phyloP scores from a whole-genome alignment of 108 stramenopile genomes.

The Mayamaea pseudoterrestris region DNA sequence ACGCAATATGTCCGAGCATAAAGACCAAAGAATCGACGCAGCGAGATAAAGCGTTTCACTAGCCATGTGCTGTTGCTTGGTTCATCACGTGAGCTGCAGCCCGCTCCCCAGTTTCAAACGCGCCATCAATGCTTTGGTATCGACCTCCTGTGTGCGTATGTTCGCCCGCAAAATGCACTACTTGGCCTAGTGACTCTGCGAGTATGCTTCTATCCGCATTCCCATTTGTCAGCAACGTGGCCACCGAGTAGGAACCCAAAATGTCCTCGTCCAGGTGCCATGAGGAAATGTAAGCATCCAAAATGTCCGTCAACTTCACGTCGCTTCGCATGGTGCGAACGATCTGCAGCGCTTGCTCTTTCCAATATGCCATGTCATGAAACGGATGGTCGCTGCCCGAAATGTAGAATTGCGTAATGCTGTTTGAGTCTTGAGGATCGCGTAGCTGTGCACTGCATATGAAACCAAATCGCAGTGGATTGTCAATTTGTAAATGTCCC shows the following conservation, averaged over 20 bases:
- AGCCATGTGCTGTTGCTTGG: no score
- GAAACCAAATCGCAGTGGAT: slow-evolving; percentile 7
- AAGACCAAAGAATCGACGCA: no score
- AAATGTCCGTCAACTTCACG: background rate
- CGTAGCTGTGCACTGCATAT: background rate
- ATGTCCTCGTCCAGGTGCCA: slow-evolving; percentile 10
- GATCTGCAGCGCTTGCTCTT: background rate
- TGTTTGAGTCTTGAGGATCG: no score
- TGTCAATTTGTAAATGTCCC: background rate
- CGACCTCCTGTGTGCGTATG: slow-evolving; percentile 14
- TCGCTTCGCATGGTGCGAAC: background rate
- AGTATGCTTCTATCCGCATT: slow-evolving; percentile 5
- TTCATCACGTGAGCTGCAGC: slow-evolving; percentile 4
- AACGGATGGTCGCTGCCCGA: background rate
- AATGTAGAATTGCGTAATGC: slow-evolving; percentile 8
- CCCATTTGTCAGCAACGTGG: slow-evolving; percentile 3
- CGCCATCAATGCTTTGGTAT: slow-evolving; percentile 14
- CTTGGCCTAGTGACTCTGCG: slow-evolving; percentile 1
- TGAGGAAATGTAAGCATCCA: slow-evolving; percentile 1
- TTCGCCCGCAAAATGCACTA: slow-evolving; percentile 17
- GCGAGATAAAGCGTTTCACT: no score
- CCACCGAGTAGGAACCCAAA: slow-evolving; percentile 6
- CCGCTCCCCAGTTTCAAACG: slow-evolving; percentile 7
- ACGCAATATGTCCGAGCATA: no score
- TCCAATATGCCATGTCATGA: slow-evolving; percentile 2